A percentile compares a stretch with the other conserved stretches of the same genome.
These are phyloP conservation scores for Leccinum barrowsii DNA, from an alignment of 768 basidiomycete species.

Conservation along the genomic window DNA sequence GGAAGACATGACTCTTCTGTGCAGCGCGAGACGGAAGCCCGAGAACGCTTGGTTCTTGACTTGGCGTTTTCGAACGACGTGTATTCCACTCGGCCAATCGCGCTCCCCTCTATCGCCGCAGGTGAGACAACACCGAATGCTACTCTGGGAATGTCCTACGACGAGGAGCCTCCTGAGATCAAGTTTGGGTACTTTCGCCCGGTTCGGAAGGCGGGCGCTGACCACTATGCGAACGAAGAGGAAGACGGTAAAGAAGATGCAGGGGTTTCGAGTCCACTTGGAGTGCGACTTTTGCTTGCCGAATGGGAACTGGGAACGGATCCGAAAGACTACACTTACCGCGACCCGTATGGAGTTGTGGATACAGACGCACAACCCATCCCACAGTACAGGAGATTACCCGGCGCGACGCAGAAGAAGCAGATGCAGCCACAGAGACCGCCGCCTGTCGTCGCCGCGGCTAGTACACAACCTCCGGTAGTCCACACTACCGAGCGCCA, in stretches of 20 bases:
- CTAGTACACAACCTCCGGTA: slow-evolving; percentile 20
- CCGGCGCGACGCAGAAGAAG: slow-evolving; percentile 20
- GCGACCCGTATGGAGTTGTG: slow-evolving; percentile 49
- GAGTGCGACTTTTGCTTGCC: slow-evolving; percentile 59
- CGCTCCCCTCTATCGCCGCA: slow-evolving; percentile 6
- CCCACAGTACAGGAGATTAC: slow-evolving; percentile 12
- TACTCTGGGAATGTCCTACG: slow-evolving; percentile 43
- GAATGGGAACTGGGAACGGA: slow-evolving; percentile 64
- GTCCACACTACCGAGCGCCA: slow-evolving; percentile 3
- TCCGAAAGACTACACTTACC: slow-evolving; percentile 48
- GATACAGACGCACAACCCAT: slow-evolving; percentile 17
- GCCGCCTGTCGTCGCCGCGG: slow-evolving; percentile 37
- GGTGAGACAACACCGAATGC: slow-evolving; percentile 9
- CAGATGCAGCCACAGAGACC: slow-evolving; percentile 30
- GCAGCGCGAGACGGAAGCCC: slow-evolving; percentile 49
- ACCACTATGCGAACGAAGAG: slow-evolving; percentile 28
- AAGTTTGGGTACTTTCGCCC: slow-evolving; percentile 64
- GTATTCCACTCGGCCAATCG: slow-evolving; percentile 46
- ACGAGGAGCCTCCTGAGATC: slow-evolving; percentile 52
- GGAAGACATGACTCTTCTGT: slow-evolving; percentile 39
- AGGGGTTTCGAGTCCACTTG: slow-evolving; percentile 39
- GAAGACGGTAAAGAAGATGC: slow-evolving; percentile 12
- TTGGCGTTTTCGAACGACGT: slow-evolving; percentile 56
- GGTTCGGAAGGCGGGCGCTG: slow-evolving; percentile 25
- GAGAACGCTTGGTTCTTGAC: slow-evolving; percentile 62